Base-by-base conservation (phyloP, 306 rosid genomes). In the Datisca glomerata region DNA sequence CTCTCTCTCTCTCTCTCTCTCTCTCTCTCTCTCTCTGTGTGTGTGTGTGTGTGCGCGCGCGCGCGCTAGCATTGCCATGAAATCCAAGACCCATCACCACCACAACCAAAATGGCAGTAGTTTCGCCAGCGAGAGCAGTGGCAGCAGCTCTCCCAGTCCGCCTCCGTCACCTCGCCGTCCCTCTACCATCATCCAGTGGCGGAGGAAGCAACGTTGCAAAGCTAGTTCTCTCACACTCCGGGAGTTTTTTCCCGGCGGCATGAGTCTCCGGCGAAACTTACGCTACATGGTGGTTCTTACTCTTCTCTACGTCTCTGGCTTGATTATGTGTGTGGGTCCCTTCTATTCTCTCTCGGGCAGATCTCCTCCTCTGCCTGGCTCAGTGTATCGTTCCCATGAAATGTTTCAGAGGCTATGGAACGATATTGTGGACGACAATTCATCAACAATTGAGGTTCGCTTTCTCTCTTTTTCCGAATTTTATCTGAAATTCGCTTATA, bases 291-390 rank as follows among this genome's bases (percentile, higher is more conserved):
- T 91, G 48, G 45, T 91, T 18, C 77, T 91, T 4, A 79, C 98
- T 14, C 22, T 84, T 38, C 70, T 91, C 2, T 91, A 91, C 55
- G 64, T 78, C 61, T 78, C 92, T 8, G 98, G 96, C 8, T 41
- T 91, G 24, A 47, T 91, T 49, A 73, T 91, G 93, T 91, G 86
- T 9, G 86, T 84, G 17, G 98, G 83, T 5, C 86, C 98, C 1
- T 80, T 84, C 73, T 83, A 80, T 17, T 45, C 70, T 12, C 69
- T 87, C 36, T 45, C 76, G 45, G 78, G 86, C 22, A 71, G 50
- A 18, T 33, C 79, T n/a, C 55, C 77, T 32, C 70, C 71, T 66
- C 97, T n/a, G n/a, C n/a, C 97, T n/a, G 95, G 98, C 9, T 78
- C 92, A 3, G 58, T 75, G 7, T 91, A 91, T 25, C 92, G 86